Evolutionary conservation across 2,329 filamentous ascomycete species (phyloP).

Genomic region (Pyrenophora teres): DNA sequence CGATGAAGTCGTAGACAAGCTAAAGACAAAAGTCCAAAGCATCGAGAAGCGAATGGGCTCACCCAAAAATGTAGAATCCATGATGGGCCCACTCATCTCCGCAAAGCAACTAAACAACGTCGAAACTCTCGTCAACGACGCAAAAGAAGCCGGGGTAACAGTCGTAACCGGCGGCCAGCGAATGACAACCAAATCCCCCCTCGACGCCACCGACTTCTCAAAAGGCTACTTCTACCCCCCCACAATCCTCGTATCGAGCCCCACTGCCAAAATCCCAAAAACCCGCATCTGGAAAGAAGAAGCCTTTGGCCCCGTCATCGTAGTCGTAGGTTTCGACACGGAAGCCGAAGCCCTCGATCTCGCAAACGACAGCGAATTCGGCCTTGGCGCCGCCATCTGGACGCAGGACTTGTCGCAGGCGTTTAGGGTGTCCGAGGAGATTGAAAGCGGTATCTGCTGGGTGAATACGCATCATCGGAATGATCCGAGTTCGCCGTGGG

Average conservation of each 20-base stretch:
- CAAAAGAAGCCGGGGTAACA: slow-evolving; percentile 44
- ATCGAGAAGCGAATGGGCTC: slow-evolving; percentile 61
- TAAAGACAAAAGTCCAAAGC: slow-evolving; percentile 54
- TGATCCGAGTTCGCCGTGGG: slow-evolving; percentile 73
- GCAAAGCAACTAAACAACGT: slow-evolving; percentile 53
- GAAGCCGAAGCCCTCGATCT: slow-evolving; percentile 55
- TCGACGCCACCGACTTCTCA: slow-evolving; percentile 59
- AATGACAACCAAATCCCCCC: slow-evolving; percentile 53
- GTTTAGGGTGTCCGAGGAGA: slow-evolving; percentile 52
- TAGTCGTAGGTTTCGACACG: slow-evolving; percentile 53
- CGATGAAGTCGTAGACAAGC: slow-evolving; percentile 44
- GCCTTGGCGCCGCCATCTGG: slow-evolving; percentile 58
- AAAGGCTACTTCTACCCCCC: slow-evolving; percentile 58
- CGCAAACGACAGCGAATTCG: slow-evolving; percentile 58
- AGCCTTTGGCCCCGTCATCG: slow-evolving; percentile 59
- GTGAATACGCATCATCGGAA: slow-evolving; percentile 68
- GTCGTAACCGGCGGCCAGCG: slow-evolving; percentile 56
- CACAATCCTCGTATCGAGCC: slow-evolving; percentile 47
- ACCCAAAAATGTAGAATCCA: slow-evolving; percentile 60
- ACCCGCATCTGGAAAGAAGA: slow-evolving; percentile 52
- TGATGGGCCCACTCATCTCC: slow-evolving; percentile 69
- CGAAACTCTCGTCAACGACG: slow-evolving; percentile 43
- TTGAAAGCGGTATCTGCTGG: slow-evolving; percentile 57
- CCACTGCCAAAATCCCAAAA: slow-evolving; percentile 39
- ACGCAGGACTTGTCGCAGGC: slow-evolving; percentile 56